Evolutionary conservation across 2,329 filamentous ascomycete genomes (phyloP), one percentile per base, ranked within the genome.

Genomic region (Claviceps sp.): DNA sequence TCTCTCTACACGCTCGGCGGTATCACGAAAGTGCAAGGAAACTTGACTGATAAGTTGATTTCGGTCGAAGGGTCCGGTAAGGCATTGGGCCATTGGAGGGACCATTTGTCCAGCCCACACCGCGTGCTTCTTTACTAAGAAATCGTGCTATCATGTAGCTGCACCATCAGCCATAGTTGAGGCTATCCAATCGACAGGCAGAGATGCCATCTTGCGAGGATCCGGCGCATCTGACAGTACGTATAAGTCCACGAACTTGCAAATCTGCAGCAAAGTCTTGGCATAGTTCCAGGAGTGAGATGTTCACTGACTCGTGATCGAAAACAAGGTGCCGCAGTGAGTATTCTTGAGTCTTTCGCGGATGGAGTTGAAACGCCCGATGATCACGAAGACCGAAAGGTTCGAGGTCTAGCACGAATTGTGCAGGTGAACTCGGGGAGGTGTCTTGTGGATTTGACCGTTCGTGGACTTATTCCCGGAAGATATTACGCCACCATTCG

Each of bases 171-270:
- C 85, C 46, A 95, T 97, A 57, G 89, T 96, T 34, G 75, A 83
- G 56, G 86, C 91, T 7, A 95, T 97, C 57, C 87, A 96, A 71
- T 76, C 78, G 45, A 96, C 90, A 9, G 93, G 93, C 50, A 82
- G 89, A 62, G 91, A 97, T 78, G 91, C 91, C 46, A 96, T 98
- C 63, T 72, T 98, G 53, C 84, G 93, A 59, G 93, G 93, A 52
- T 90, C 86, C 54, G 93, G 93, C 57, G 79, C 77, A 60, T 84
- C 88, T 63, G 84, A 96, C 70, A 88, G 88, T 90, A 75, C 62
- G 82, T 78, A 54, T 48, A 44, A 52, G 16, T 24, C 38, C 34
- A 38, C 30, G 9, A 34, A 34, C 30, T 4, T 34, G 30, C 30
- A 34, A 34, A 11, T 11, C 11, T 34, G 9, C 30, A 11, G 30